Evolutionary conservation across 768 basidiomycete genomes (phyloP), one percentile per base, ranked within the genome.

Genomic region (Trametes sanguinea): DNA sequence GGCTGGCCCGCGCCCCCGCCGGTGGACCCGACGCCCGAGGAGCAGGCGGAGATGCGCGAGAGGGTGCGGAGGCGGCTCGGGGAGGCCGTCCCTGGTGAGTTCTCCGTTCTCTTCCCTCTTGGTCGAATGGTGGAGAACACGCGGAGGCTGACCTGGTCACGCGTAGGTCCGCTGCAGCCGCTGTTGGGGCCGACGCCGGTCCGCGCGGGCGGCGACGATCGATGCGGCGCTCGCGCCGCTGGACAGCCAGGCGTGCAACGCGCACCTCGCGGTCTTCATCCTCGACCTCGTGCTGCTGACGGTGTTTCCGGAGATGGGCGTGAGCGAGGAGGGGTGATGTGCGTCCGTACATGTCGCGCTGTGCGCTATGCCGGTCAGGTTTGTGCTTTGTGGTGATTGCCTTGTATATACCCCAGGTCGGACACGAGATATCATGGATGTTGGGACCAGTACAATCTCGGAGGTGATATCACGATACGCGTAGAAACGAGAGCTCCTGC

Each of bases 1-100:
- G 95, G 96, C 13, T 93, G 92, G 75, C 94, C 94, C 1, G 90
- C 83, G 0, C 85, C 87, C 0, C 74, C 86, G 0, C 85, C 89
- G 1, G 76, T 82, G 1, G 91, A 92, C 46, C 95, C 95, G 16
- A 85, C 88, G 0, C 76, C 77, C 1, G 91, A 91, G 65, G 94
- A 95, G 73, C 89, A 92, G 65, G 76, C 77, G 2, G 80, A 76
- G 37, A 77, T 93, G 51, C 81, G 84, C 33, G 63, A 70, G 8
- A 68, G 71, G 48, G 63, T 85, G 4, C 74, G 81, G 47, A 59
- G 67, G 56, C 69, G 81, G 35, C 44, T 89, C 1, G 61, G 68
- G 0, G 74, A 76, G 45, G 40, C 74, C 6, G 60, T 86, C 3
- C 84, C 86, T 7, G 73, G 83, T 81, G 54, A 45, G 75, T 70